Base-by-base conservation (phyloP, 2,329 filamentous ascomycete genomes). In the Ophiostoma triangulosporum region DNA sequence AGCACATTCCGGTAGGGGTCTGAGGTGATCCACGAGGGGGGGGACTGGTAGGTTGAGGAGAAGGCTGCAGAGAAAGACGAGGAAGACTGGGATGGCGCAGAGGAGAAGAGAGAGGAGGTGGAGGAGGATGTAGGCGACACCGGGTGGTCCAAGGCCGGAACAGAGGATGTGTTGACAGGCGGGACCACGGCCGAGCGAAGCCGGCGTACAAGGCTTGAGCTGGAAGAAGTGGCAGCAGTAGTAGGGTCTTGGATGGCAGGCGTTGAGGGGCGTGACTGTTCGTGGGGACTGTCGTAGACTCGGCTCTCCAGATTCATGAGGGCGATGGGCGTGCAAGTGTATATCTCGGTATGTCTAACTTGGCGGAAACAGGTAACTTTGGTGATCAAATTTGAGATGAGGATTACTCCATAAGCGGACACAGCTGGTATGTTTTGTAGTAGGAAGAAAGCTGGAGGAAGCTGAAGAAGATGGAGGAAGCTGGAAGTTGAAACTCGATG, bases 291-390 rank as follows among this genome's bases (percentile, higher is more conserved):
- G 11, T 35, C 49, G 53, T 33, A 32, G 46, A 9, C 20, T 9
- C 51, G 35, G 50, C 31, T 57, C 35, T 54, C 45, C 36, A 52
- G 9, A 54, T 54, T 43, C 56, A 57, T 57, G 29, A 55, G 54
- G 52, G 22, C 15, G 27, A 36, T 38, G 27, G 26, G 40, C n/a
- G n/a, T n/a, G n/a, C n/a, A n/a, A n/a, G 35, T n/a, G 35, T 36
- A n/a, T 36, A 6, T 15, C 15, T n/a, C 4, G 15, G 15, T 31
- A 17, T 8, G 9, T 14, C 9, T 12, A 11, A 33, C n/a, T n/a
- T n/a, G n/a, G n/a, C n/a, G n/a, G n/a, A n/a, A n/a, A n/a, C n/a
- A n/a, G n/a, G n/a, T n/a, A n/a, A n/a, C n/a, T n/a, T n/a, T n/a
- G 38, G 24, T 7, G 3, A 17, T 4, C 38, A 33, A 29, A 33